Base-by-base conservation (phyloP, 768 basidiomycete species). In the Tephrocybe rancida region DNA sequence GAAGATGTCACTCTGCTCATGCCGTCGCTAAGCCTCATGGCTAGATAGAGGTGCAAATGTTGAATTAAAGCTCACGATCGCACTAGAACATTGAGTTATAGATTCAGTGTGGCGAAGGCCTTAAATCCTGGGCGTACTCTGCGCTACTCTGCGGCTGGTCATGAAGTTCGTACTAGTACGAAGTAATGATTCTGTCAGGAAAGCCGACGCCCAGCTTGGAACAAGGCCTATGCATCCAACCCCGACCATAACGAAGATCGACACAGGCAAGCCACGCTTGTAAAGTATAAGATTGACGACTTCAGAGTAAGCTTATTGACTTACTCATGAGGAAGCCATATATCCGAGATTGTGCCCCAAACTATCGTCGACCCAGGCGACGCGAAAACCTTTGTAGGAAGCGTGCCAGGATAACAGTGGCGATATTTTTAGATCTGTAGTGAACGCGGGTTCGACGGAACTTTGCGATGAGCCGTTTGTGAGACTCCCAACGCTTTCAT, bases 231-330 rank as follows among this genome's bases (percentile, higher is more conserved):
- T 82, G 0, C 82, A 84, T 1, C 78, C 79, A 11, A 92, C 62
- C 0, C 84, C 87, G 0, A 76, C 71, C 3, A 84, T 59, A 0
- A 87, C 74, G 64, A 91, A 95, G 1, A 88, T 64, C 0, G 87
- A 74, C 89, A 93, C 92, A 1, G 90, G 90, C 1, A 87, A 61
- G 1, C 89, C 89, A 3, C 91, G 88, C 41, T 88, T 90, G 50
- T 7, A 16, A n/a, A 50, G 13, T 29, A n/a, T 21, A 21, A 21
- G 35, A 22, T 2, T 16, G 3, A 21, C 34, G 21, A 44, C 44
- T 42, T 22, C 35, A 16, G 24, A 27, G 24, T 5, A 37, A 16
- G 35, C 5, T 13, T 8, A 51, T 21, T 7, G 16, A 61, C 76
- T 55, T 56, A 87, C 86, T 88, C 81, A 58, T 77, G 71, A 5